Evolutionary conservation across 31 red algal species (phyloP).

Genomic region (Bonnemaisonia californica): DNA sequence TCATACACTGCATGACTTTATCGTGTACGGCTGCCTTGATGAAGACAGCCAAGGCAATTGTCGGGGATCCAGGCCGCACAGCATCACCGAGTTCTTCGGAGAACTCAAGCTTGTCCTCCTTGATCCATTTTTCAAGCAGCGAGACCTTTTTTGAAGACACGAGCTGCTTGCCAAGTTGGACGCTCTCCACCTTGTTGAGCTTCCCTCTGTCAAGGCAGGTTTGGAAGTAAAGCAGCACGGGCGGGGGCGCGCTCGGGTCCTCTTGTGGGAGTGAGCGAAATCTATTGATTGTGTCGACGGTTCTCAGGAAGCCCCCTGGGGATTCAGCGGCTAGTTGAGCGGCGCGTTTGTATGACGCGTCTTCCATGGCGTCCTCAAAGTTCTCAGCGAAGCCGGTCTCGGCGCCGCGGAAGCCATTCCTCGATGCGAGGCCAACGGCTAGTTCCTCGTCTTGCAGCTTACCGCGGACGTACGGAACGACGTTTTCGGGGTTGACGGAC

Average conservation of each 20-base stretch:
- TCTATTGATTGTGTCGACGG: constrained; percentile 64
- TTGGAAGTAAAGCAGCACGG: constrained; percentile 94
- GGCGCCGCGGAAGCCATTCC: constrained; percentile 88
- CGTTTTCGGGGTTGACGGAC: constrained; percentile 61
- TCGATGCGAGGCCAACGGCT: constrained; percentile 77
- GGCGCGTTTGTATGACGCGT: constrained; percentile 68
- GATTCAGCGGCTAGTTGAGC: constrained; percentile 88
- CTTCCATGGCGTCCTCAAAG: constrained; percentile 90
- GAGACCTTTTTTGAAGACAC: constrained; percentile 50
- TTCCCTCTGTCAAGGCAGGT: constrained; percentile 86
- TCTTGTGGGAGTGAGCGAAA: constrained; percentile 70
- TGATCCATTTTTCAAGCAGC: constrained; percentile 92
- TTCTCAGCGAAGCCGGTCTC: constrained; percentile 83
- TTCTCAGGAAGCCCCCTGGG: constrained; percentile 81
- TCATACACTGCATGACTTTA: constrained; percentile 86
- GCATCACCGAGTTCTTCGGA: constrained; percentile 85
- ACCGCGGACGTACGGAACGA: constrained; percentile 81
- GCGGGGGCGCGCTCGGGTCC: constrained; percentile 46
- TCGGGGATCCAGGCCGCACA: constrained; percentile 42
- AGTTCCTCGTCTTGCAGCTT: constrained; percentile 82
- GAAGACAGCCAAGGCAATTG: constrained; percentile 82
- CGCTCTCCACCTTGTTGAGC: constrained; percentile 81
- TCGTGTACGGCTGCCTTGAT: constrained; percentile 86
- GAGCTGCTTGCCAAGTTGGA: constrained; percentile 77
- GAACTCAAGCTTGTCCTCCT: constrained; percentile 88